A percentile compares a stretch with the other conserved stretches of the same genome.
Conservation (phyloP, 176 grass and related monocot species). For the Carex littledalei region DNA sequence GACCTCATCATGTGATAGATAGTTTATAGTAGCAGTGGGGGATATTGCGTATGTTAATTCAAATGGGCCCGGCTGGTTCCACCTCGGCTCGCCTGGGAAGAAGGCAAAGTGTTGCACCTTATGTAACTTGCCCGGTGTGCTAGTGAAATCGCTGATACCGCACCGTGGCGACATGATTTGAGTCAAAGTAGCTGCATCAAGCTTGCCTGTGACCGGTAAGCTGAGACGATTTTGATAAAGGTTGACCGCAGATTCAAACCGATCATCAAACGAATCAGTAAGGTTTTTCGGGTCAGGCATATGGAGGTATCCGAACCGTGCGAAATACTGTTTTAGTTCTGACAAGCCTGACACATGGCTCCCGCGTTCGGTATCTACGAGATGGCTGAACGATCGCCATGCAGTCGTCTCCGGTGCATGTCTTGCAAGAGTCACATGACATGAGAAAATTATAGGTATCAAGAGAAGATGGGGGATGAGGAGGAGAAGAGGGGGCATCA, state of each 20-base stretch:
- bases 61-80: constrained; percentile 46
- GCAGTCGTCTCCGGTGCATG: not conserved
- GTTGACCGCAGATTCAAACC: constrained; percentile 50
- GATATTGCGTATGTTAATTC: constrained; percentile 71
- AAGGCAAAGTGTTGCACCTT: constrained; percentile 33
- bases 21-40: constrained; percentile 37
- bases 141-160: constrained; percentile 41
- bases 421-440: not conserved
- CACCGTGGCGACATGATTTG: constrained; percentile 24
- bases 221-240: constrained; percentile 57
- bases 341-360: constrained; percentile 43
- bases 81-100: constrained; percentile 60
- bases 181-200: constrained; percentile 33
- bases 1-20: constrained; percentile 37
- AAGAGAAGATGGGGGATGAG: not conserved
- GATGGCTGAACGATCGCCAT: constrained; percentile 53
- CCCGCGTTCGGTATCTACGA: constrained; percentile 51
- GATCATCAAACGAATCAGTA: constrained; percentile 62
- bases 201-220: constrained; percentile 54
- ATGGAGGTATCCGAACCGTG: constrained; percentile 66
- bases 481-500: constrained; percentile 16
- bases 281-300: not conserved
- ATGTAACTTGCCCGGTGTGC: constrained; percentile 4
- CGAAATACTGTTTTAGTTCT: constrained; percentile 67
- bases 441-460: constrained; percentile 8